phyloP scores from a whole-genome alignment of 73 alveolate genomes.

The Paramecium octaurelia region DNA sequence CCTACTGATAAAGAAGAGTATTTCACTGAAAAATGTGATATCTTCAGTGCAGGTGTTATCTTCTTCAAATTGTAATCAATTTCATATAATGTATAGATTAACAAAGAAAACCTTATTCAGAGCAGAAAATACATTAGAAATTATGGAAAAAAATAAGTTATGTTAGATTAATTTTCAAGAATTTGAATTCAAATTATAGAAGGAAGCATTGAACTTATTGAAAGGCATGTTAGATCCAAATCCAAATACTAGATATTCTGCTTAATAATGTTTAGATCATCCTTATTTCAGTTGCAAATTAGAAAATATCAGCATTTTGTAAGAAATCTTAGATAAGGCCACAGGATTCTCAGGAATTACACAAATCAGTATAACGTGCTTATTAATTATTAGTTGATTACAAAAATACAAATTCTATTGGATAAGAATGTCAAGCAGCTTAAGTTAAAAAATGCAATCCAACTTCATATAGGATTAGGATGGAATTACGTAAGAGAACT shows the following conservation, averaged over 20 bases:
- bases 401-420: not conserved
- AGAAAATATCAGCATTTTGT: not conserved
- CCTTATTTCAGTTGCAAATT: conserved; percentile 32
- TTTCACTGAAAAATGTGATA: conserved; percentile 34
- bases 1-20: not conserved
- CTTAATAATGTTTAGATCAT: not conserved
- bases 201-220: not conserved
- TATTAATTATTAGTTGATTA: not conserved
- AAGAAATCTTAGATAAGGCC: conserved; percentile 10
- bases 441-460: conserved; percentile 17
- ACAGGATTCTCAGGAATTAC: conserved; percentile 23
- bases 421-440: not conserved
- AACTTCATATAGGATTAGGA: not conserved
- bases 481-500: not conserved
- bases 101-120: conserved; percentile 33
- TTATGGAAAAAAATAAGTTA: not conserved
- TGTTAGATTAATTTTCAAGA: conserved; percentile 14
- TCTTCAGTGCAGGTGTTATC: conserved; percentile 44
- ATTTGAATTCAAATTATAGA: not conserved
- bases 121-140: conserved; percentile 5
- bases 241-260: not conserved
- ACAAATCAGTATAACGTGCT: not conserved
- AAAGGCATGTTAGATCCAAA: not conserved
- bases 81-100: not conserved
- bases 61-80: conserved; percentile 9